phyloP scores from a whole-genome alignment of 2,329 filamentous ascomycete genomes.

The Xylaria digitata region DNA sequence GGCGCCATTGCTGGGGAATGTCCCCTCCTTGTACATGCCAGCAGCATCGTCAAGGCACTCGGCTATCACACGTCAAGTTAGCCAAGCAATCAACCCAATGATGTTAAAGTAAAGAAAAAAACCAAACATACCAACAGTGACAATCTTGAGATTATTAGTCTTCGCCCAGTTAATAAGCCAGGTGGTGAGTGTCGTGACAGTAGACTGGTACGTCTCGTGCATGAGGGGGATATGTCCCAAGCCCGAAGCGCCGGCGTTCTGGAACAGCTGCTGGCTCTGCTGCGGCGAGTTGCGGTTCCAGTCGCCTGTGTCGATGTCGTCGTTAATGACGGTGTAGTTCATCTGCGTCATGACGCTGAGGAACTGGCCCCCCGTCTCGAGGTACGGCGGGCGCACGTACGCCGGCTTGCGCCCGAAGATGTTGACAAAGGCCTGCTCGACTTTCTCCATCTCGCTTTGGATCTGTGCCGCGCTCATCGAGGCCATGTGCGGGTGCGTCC shows the following conservation, averaged over 20 bases:
- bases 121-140: conserved; percentile 60
- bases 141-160: conserved; percentile 59
- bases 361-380: conserved; percentile 59
- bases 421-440: conserved; percentile 64
- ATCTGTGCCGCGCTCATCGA: conserved; percentile 54
- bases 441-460: conserved; percentile 60
- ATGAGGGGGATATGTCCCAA: conserved; percentile 67
- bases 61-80: conserved; percentile 46
- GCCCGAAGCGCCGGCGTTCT: conserved; percentile 55
- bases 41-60: conserved; percentile 57
- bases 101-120: neutral
- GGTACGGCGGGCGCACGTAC: conserved; percentile 63
- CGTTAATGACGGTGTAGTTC: conserved; percentile 70
- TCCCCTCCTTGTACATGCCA: conserved; percentile 56
- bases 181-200: conserved; percentile 60
- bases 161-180: conserved; percentile 64
- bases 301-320: conserved; percentile 71
- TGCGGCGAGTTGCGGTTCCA: conserved; percentile 65
- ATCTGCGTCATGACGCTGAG: conserved; percentile 57
- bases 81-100: neutral
- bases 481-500: conserved; percentile 61
- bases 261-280: conserved; percentile 66
- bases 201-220: conserved; percentile 64
- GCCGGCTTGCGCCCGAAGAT: conserved; percentile 61
- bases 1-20: conserved; percentile 52